Evolutionary conservation across 2,329 filamentous ascomycete genomes (phyloP).

Genomic region (Xylariaceae sp.): DNA sequence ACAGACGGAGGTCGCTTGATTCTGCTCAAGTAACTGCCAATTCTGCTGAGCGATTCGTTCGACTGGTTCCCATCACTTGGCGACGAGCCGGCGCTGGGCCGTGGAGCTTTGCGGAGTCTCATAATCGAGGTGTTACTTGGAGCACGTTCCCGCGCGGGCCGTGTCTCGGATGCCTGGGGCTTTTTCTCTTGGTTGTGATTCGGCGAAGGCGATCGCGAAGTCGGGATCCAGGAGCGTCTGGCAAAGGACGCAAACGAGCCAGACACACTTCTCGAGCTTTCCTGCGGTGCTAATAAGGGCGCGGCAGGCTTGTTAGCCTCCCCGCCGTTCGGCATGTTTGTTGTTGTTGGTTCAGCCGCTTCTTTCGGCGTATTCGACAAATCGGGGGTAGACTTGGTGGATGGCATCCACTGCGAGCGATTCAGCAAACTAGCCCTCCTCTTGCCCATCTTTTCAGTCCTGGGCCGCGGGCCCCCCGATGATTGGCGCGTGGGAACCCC

Average conservation of each 20-base stretch:
- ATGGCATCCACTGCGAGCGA: conserved; percentile 49
- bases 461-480: conserved; percentile 26
- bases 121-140: conserved; percentile 29
- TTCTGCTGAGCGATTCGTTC: conserved; percentile 34
- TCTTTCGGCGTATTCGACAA: conserved; percentile 31
- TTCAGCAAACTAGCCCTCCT: conserved; percentile 45
- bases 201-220: conserved; percentile 47
- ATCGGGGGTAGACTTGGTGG: conserved; percentile 40
- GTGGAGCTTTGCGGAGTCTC: conserved; percentile 31
- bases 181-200: conserved; percentile 30
- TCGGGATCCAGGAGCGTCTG: conserved; percentile 47
- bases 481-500: conserved; percentile 20
- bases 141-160: conserved; percentile 25
- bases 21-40: conserved; percentile 43
- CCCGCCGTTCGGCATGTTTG: conserved; percentile 8
- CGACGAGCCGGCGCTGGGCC: conserved; percentile 31
- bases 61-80: conserved; percentile 31
- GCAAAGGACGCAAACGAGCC: conserved; percentile 48
- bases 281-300: conserved; percentile 29
- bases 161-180: conserved; percentile 19
- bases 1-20: conserved; percentile 45
- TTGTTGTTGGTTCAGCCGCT: conserved; percentile 23
- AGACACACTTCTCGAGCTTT: conserved; percentile 37
- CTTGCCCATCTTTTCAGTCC: conserved; percentile 33
- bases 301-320: conserved; percentile 19